A percentile compares a stretch with the other conserved stretches of the same genome.
phyloP scores from a whole-genome alignment of 148 eudicot species.

The Vaccinium corymbosum region DNA sequence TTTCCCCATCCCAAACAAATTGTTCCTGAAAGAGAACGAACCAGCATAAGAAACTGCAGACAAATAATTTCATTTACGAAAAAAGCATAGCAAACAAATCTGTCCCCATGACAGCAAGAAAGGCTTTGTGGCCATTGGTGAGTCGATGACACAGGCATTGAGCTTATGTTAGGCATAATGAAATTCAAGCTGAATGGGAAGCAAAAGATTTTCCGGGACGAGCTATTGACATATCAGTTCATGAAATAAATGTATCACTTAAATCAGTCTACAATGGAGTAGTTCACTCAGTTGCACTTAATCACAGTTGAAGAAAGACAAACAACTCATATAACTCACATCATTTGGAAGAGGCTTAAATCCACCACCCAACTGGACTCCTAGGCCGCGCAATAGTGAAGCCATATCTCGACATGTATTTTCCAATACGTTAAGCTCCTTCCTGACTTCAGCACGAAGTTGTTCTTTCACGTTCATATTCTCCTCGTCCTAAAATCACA shows the following conservation, averaged over 20 bases:
- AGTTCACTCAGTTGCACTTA: constrained; percentile 6
- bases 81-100: neutral
- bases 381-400: constrained; percentile 60
- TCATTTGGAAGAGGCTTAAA: constrained; percentile 42
- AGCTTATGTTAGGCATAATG: neutral
- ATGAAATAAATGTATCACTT: neutral
- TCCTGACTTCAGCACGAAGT: constrained; percentile 53
- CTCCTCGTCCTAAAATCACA: constrained; percentile 56
- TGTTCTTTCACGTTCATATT: constrained; percentile 61
- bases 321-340: constrained; percentile 34
- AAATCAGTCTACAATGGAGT: neutral
- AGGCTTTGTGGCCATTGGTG: neutral
- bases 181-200: constrained; percentile 5
- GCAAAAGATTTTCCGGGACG: neutral
- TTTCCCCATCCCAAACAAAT: neutral
- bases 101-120: neutral
- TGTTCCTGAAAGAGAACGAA: neutral
- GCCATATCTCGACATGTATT: constrained; percentile 50
- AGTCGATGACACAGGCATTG: neutral
- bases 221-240: neutral
- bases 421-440: constrained; percentile 51
- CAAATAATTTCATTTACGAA: neutral
- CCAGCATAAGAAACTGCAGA: neutral
- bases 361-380: constrained; percentile 45
- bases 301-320: neutral